Evolutionary conservation across 805 yeast genomes (phyloP), one percentile per base, ranked within the genome.

Genomic region (Novakomyces olei): DNA sequence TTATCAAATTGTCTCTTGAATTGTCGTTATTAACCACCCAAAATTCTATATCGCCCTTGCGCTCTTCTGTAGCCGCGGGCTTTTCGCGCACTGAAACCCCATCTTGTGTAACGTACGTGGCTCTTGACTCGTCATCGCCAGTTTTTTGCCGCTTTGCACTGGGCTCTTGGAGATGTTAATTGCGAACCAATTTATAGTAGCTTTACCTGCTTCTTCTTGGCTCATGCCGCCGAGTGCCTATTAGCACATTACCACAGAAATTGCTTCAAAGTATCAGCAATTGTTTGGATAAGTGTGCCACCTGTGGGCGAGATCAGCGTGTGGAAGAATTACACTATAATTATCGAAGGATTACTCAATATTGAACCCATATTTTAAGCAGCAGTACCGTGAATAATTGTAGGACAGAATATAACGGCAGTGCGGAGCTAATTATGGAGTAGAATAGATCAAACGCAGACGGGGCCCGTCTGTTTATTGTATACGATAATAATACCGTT

Each of bases 11-110:
- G 45, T 88, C 98, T 38, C 65, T 64, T 2, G 81, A 63, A 47
- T 81, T 79, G 50, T 88, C 96, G 55, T 88, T 85, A 53, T 88
- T 88, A 18, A 88, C 99, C 20, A 88, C 99, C 35, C 96, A 62
- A 47, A 88, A 85, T 51, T 85, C 94, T 38, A 88, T 88, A 43
- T 75, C 72, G 0, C 93, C 92, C 39, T 80, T 92, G 36, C 75
- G 67, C 47, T 88, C 99, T 49, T 85, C 98, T 7, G 83, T 62
- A 3, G 81, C 96, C 4, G 94, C 80, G 0, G 96, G 88, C 37
- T 76, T 78, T 54, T 76, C 88, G 15, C 78, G 68, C 50, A 83
- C 80, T 36, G 64, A 60, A 10, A 67, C 67, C 1, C 93, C 94
- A 47, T 79, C 92, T n/a, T n/a, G n/a, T 48, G 72, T 73, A 22